Base-by-base conservation (phyloP, 1,284 basidiomycete species). In the Chalciporus piperatoides region DNA sequence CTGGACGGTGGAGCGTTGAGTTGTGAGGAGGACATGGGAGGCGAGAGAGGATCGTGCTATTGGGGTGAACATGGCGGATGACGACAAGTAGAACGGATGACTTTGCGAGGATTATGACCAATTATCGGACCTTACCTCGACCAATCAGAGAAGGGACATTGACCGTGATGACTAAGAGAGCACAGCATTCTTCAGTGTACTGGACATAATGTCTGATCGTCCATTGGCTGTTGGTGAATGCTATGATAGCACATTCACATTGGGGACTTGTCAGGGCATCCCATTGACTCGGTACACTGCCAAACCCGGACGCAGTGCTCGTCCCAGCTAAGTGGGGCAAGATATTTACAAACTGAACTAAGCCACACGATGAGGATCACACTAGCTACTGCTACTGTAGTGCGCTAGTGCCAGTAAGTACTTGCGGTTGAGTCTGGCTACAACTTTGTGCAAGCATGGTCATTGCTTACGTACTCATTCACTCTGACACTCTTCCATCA, bases 51-150 rank as follows among this genome's bases (percentile, higher is more conserved):
- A 35, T 24, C 55, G 60, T 44, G 52, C 57, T 53, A 68, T 32
- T n/a, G 58, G 48, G 44, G 60, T 49, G 46, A 57, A 68, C 63
- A 21, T 33, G 32, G 32, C n/a, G 28, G 10, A 30, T 14, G 28
- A 30, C 10, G 28, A 14, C 2, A 28, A 11, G 19, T 2, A 0
- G 30, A 7, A 14, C 12, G 28, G 28, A 30, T 4, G 28, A 25
- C 25, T 8, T 25, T 25, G 25, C 2, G 25, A 25, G 7, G 28
- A 30, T 30, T 33, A 33, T 33, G 32, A 33, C 32, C n/a, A n/a
- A 33, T 33, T 28, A n/a, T 33, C 32, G 32, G 32, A n/a, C 14
- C 21, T 23, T 23, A n/a, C 14, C 21, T 23, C 5, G 21, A 5
- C 32, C 32, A 33, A 33, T 33, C 32, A 15, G 32, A 33, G 32